Conservation (phyloP, 106 monocot species). For the Amphibolis antarctica region DNA sequence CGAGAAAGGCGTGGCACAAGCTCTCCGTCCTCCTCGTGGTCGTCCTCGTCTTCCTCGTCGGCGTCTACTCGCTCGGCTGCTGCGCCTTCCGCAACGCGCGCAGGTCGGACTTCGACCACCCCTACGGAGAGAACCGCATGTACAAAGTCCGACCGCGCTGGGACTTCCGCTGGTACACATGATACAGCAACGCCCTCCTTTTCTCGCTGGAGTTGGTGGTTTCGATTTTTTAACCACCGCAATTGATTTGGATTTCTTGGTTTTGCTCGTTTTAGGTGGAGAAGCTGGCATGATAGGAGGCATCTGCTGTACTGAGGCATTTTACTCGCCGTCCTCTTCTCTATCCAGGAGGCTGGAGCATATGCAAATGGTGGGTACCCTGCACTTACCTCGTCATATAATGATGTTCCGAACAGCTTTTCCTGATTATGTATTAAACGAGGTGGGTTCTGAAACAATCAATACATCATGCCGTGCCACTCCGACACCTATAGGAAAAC, state of each 20-base stretch:
- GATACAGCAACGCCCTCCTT: neutral
- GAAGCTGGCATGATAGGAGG: constrained; percentile 26
- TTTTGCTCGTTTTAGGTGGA: constrained; percentile 34
- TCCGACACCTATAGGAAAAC: too few species aligned
- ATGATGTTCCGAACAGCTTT: too few species aligned
- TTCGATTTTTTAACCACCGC: neutral
- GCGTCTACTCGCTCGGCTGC: constrained; percentile 74
- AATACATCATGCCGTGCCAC: too few species aligned
- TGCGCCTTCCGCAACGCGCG: constrained; percentile 84
- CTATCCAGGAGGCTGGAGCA: too few species aligned
- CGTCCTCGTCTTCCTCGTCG: constrained; percentile 59
- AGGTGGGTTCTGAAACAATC: too few species aligned
- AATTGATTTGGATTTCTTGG: neutral
- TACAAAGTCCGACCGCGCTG: constrained; percentile 68
- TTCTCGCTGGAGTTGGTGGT: neutral
- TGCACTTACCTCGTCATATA: too few species aligned
- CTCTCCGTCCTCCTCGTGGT: constrained; percentile 66
- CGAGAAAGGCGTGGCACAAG: constrained; percentile 72
- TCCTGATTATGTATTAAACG: too few species aligned
- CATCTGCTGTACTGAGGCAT: constrained; percentile 18
- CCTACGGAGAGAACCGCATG: constrained; percentile 56
- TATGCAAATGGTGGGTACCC: too few species aligned
- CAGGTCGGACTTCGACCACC: constrained; percentile 26
- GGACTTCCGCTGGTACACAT: constrained; percentile 58
- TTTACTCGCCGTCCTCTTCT: too few species aligned